Base-by-base conservation (phyloP, 2,329 filamentous ascomycete species). In the Incumbomyces delicatus region DNA sequence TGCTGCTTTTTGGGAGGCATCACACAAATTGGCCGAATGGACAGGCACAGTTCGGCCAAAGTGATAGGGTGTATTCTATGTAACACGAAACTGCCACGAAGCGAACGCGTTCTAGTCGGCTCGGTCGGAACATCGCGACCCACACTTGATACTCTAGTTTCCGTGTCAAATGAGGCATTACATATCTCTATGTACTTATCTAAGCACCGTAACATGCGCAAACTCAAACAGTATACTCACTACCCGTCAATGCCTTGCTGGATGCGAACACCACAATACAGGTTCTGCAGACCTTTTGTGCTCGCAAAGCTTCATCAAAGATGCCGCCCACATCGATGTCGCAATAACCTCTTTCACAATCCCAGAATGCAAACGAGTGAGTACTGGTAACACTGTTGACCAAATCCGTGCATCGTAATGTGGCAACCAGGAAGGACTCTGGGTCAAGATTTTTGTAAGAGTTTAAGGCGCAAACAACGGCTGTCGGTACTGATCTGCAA, bases 1-100 rank as follows among this genome's bases (percentile, higher is more conserved):
- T 55, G 69, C 73, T 39, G 70, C 55, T 53, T 69, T 69, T 61
- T 80, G n/a, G 42, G 38, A 34, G 33, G 22, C 42, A 45, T 45
- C 10, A 29, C 18, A 13, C 11, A 5, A 27, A 27, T 8, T 27
- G 22, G 8, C 8, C 22, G 22, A 27, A 5, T 27, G 22, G 22
- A 27, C 8, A 27, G 22, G 22, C 22, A 27, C 22, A n/a, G 22
- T 27, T 8, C 22, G 22, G 8, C 5, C 8, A 27, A 27, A 27
- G 22, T 27, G 22, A 27, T 27, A 27, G 22, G 8, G 4, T 27
- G 22, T 4, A 8, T 5, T 8, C 8, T 27, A 5, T 27, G 30
- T n/a, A n/a, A 40, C 40, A 33, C 40, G 40, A 33, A 33, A 32
- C 13, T 33, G 5, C 11, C 40, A 27, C 40, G 22, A 27, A 4